phyloP scores from a whole-genome alignment of 179 eudicot genomes.

The Spergularia azorica region DNA sequence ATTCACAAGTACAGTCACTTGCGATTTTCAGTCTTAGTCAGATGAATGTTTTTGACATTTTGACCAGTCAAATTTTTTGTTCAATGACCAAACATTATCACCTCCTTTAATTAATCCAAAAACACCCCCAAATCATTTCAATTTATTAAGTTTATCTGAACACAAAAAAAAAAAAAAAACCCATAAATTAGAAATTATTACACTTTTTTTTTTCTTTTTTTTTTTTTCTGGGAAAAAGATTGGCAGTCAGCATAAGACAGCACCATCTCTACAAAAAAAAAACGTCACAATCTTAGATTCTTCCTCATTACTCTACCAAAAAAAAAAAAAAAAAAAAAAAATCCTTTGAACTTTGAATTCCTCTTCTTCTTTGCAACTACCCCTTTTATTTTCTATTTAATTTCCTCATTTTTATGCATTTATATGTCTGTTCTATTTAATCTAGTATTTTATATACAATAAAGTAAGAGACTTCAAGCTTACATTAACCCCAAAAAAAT shows the following conservation, averaged over 20 bases:
- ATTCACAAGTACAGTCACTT: not conserved
- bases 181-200: not conserved
- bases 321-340: too few species aligned
- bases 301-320: not conserved
- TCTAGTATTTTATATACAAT: not conserved
- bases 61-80: slow-evolving; percentile 32
- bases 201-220: slow-evolving; percentile 8
- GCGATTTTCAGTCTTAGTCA: not conserved
- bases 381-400: not conserved
- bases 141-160: too few species aligned
- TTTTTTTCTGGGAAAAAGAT: slow-evolving; percentile 19
- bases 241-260: slow-evolving; percentile 37
- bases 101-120: not conserved
- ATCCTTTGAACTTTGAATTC: slow-evolving; percentile 33
- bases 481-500: slow-evolving; percentile 6
- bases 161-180: too few species aligned
- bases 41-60: slow-evolving; percentile 20
- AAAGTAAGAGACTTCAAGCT: not conserved
- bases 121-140: too few species aligned
- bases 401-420: slow-evolving; percentile 16
- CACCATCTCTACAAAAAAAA: slow-evolving; percentile 10
- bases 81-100: slow-evolving; percentile 19
- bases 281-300: slow-evolving; percentile 27
- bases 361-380: slow-evolving; percentile 18
- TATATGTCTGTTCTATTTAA: not conserved